Conservation (phyloP, 1,284 basidiomycete species). For the Moesziomyces sp. region DNA sequence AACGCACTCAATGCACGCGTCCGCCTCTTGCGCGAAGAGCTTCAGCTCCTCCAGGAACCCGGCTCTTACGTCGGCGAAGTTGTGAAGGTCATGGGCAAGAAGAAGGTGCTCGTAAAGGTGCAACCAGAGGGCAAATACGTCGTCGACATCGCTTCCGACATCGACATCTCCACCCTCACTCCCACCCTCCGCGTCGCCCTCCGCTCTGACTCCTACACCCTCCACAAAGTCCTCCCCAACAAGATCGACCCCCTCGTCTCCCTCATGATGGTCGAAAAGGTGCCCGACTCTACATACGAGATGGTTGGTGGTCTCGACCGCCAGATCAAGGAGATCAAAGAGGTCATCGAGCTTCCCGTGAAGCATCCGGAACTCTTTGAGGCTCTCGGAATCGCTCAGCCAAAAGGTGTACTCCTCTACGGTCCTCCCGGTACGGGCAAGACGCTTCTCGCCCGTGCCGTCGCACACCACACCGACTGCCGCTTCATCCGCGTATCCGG, state of each 20-base stretch:
- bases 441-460: conserved; percentile 65
- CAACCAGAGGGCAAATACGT: conserved; percentile 99
- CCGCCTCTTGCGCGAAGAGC: conserved; percentile 83
- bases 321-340: conserved; percentile 99
- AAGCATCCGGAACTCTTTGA: conserved; percentile 99
- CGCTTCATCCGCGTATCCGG: conserved; percentile 97
- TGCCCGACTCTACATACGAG: conserved; percentile 98
- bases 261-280: conserved; percentile 98
- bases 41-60: conserved; percentile 94
- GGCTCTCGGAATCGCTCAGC: conserved; percentile 93
- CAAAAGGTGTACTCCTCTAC: conserved; percentile 74
- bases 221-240: conserved; percentile 67
- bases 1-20: conserved; percentile 96
- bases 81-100: conserved; percentile 99
- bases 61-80: conserved; percentile 98
- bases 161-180: conserved; percentile 83
- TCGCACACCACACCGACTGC: conserved; percentile 91
- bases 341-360: conserved; percentile 97
- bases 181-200: conserved; percentile 92
- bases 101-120: conserved; percentile 96
- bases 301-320: conserved; percentile 98
- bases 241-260: conserved; percentile 67
- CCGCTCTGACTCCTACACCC: conserved; percentile 91
- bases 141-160: conserved; percentile 90
- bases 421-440: conserved; percentile 67